Evolutionary conservation across 2,329 filamentous ascomycete species (phyloP), one percentile per base, ranked within the genome.

Genomic region (Verruconis gallopava): DNA sequence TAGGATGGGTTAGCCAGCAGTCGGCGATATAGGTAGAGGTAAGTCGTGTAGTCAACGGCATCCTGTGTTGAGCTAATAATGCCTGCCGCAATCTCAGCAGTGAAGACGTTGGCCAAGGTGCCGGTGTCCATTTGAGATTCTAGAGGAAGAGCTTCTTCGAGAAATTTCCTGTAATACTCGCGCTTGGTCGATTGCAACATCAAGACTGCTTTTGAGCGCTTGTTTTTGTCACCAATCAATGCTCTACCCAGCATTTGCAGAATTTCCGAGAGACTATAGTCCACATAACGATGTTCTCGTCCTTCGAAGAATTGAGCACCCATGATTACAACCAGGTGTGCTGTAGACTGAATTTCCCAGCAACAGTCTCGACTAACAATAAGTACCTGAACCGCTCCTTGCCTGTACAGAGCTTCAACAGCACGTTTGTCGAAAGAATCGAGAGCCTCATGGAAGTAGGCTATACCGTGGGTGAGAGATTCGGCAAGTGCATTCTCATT

Each of bases 191-290:
- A 79, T 2, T 89, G 86, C 9, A 95, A 77, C 91, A 98, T 96
- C 35, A 98, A 71, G n/a, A 98, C 85, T 50, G 89, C 93, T 47
- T 84, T 85, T 36, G 83, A 81, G 44, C 81, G 74, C 44, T 83
- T 85, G 53, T 94, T 86, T 55, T 79, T 72, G 2, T 11, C 17
- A 5, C 85, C 77, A 32, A 82, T 77, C 42, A 88, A 78, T 28
- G 91, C 84, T 61, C 91, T 93, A 51, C 91, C 91, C 52, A 96
- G 94, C 89, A 98, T 98, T 56, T 98, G 91, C 43, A 98, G 66
- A 13, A 98, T 77, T 56, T 98, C 91, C 54, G 82, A 89, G 49
- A 96, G 76, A 3, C 86, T 82, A 54, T 98, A 98, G 61, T 98
- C 91, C 41, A 96, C 79, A 59, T 98, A 98, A 47, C 93, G 81